Evolutionary conservation across 2,329 filamentous ascomycete species (phyloP).

Genomic region (Apiospora rasikravindrae): DNA sequence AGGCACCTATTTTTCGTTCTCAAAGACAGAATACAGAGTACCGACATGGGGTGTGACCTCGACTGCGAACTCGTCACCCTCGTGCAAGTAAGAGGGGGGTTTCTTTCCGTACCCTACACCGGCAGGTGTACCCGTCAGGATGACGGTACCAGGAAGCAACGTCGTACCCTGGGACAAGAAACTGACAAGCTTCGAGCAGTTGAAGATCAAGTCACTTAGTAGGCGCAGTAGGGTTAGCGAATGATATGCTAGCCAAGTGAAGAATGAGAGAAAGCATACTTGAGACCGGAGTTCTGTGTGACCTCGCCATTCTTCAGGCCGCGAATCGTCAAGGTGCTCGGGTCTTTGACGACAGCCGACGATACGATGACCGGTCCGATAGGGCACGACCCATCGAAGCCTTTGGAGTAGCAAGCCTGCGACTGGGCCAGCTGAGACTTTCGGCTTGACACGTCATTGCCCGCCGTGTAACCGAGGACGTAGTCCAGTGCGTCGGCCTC

Average conservation of each 20-base stretch:
- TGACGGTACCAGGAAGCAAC: constrained; percentile 46
- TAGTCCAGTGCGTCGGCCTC: constrained; percentile 63
- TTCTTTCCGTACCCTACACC: constrained; percentile 46
- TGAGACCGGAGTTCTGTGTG: constrained; percentile 49
- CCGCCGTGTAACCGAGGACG: constrained; percentile 66
- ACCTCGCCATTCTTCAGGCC: constrained; percentile 57
- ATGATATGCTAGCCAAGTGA: constrained; percentile 26
- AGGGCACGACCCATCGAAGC: constrained; percentile 62
- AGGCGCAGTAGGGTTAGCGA: constrained; percentile 36
- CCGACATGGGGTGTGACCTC: constrained; percentile 50
- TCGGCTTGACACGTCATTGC: constrained; percentile 68
- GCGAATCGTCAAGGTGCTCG: constrained; percentile 45
- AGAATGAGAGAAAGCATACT: constrained; percentile 30
- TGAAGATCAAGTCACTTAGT: constrained; percentile 42
- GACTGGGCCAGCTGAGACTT: constrained; percentile 58
- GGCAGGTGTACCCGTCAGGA: constrained; percentile 50
- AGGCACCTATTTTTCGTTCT: constrained; percentile 40
- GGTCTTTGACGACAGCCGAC: constrained; percentile 46
- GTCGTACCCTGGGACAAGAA: constrained; percentile 51
- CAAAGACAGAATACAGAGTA: constrained; percentile 46
- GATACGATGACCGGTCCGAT: constrained; percentile 58
- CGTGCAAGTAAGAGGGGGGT: constrained; percentile 43
- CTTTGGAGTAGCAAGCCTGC: constrained; percentile 65
- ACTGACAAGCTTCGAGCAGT: constrained; percentile 42
- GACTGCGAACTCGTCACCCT: constrained; percentile 49